phyloP scores from a whole-genome alignment of 2,329 filamentous ascomycete species.

The Phoma sp. region DNA sequence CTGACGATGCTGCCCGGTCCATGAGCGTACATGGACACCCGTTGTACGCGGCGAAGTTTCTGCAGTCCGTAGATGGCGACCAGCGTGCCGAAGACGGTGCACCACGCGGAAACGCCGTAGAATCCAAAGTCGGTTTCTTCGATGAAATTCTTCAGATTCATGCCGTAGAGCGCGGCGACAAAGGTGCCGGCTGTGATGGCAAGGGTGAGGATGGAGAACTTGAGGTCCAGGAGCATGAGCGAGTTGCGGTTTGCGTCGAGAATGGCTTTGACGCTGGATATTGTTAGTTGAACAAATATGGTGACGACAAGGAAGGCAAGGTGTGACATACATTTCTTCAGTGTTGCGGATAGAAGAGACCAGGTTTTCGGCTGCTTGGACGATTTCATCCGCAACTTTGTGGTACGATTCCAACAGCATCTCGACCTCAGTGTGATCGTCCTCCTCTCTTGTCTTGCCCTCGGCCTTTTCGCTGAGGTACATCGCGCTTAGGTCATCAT shows the following conservation, averaged over 20 bases:
- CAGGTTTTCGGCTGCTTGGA: conserved; percentile 90
- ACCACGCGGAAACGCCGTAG: conserved; percentile 73
- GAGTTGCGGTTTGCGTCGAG: conserved; percentile 97
- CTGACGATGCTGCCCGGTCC: conserved; percentile 29
- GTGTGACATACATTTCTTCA: conserved; percentile 83
- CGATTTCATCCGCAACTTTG: conserved; percentile 97
- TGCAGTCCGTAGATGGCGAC: conserved; percentile 85
- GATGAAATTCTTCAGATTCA: conserved; percentile 99
- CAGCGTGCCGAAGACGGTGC: conserved; percentile 74
- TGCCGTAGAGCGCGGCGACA: conserved; percentile 97
- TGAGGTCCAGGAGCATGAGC: conserved; percentile 95
- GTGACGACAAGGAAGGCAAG: neutral
- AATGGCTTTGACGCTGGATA: conserved; percentile 86
- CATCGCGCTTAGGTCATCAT: conserved; percentile 94
- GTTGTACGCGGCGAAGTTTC: conserved; percentile 84
- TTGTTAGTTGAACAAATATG: conserved; percentile 16
- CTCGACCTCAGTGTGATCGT: conserved; percentile 96
- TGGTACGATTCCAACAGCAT: conserved; percentile 97
- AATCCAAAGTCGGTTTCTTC: conserved; percentile 94
- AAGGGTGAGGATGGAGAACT: conserved; percentile 93
- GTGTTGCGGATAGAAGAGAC: conserved; percentile 97
- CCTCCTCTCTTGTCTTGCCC: conserved; percentile 74
- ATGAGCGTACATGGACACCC: conserved; percentile 81
- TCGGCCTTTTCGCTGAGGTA: conserved; percentile 89
- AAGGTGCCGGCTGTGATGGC: conserved; percentile 96